A percentile compares a stretch with the other conserved stretches of the same genome.
phyloP scores from a whole-genome alignment of 2,329 filamentous ascomycete species.

The Colletotrichum sp. region DNA sequence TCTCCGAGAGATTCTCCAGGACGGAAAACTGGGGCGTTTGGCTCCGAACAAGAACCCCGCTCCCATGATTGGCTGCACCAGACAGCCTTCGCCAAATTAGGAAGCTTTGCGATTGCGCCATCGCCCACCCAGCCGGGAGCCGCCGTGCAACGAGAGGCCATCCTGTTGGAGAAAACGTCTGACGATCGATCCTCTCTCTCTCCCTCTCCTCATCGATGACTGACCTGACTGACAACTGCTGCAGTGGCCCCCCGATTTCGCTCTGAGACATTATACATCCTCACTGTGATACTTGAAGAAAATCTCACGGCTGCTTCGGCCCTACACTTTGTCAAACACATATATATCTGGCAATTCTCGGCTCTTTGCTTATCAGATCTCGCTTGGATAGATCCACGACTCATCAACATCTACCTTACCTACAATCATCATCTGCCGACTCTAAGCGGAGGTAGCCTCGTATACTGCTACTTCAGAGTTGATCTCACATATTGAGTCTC shows the following conservation, averaged over 20 bases:
- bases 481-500: neutral
- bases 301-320: constrained; percentile 1
- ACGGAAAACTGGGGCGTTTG: neutral
- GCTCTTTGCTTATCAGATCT: constrained; percentile 1
- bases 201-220: constrained; percentile 4
- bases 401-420: neutral
- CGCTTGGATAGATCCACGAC: neutral
- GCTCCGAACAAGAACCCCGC: neutral
- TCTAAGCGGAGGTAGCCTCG: neutral
- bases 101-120: constrained; percentile 22
- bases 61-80: constrained; percentile 8
- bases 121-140: constrained; percentile 13
- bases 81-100: constrained; percentile 20
- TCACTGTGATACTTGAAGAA: neutral
- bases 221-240: neutral
- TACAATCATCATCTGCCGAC: neutral
- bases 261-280: neutral
- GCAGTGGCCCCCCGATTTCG: neutral
- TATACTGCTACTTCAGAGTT: neutral
- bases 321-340: neutral
- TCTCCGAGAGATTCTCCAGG: constrained; percentile 6
- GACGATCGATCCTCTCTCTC: constrained; percentile 7
- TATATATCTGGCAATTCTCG: constrained; percentile 1
- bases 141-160: constrained; percentile 2
- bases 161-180: constrained; percentile 3